Base-by-base conservation (phyloP, 805 yeast species). In the Dipodascopsis uninucleata region DNA sequence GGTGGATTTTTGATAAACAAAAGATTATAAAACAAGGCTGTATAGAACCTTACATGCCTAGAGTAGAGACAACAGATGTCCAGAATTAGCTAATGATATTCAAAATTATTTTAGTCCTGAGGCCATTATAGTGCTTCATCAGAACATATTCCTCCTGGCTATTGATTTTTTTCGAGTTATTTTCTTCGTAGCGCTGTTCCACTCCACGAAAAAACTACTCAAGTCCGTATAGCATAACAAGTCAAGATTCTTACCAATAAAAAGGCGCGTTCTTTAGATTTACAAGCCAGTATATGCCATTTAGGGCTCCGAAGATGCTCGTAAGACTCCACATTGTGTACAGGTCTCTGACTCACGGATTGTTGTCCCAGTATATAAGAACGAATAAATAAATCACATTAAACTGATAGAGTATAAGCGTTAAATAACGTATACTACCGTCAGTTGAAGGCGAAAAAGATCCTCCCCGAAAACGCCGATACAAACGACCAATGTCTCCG, bases 41-140 rank as follows among this genome's bases (percentile, higher is more conserved):
- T 49, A 47, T 51, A 51, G 20, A 49, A 51, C 3, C 49, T 32
- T 17, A 34, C 12, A 33, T 51, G 55, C 55, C 55, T 49, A 24
- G 5, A 14, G 6, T 32, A 12, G 17, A 10, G 17, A 12, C 36
- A 12, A 12, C 16, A 32, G 17, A 32, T 14, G n/a, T n/a, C n/a
- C n/a, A 6, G n/a, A 5, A 4, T 10, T 7, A 24, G 31, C 10
- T 17, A 12, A 5, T 1, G 29, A 16, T n/a, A 5, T 3, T 9
- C 7, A 7, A 28, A 31, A 22, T 4, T 6, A 23, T 33, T 14
- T 10, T 10, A 12, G 8, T 20, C 9, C 44, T 17, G 33, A n/a
- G n/a, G n/a, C n/a, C n/a, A n/a, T n/a, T n/a, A n/a, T n/a, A n/a
- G n/a, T n/a, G n/a, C n/a, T n/a, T n/a, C n/a, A n/a, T n/a, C n/a